Base-by-base conservation (phyloP, 441 rosid species). In the Populus hybrid region DNA sequence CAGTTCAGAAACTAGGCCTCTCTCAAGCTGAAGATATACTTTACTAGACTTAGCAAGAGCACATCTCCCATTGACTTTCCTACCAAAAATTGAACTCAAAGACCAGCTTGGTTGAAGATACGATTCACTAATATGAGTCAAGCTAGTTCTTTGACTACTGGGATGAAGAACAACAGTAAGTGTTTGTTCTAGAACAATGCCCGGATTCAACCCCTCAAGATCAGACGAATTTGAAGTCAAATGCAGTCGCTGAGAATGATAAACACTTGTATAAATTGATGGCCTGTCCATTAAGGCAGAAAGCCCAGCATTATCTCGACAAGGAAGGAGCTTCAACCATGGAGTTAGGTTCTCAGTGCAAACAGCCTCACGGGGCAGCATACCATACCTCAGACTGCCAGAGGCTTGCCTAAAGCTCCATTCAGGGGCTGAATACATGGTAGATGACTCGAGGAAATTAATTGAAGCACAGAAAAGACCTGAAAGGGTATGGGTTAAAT, bases 261-360 rank as follows among this genome's bases (percentile, higher is more conserved):
- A 96, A 89, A 89, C 93, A 3, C 98, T 91, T 79, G 85, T 88
- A 75, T 94, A 94, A 77, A 96, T 87, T 76, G 96, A 93, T 63
- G 99, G 97, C 76, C 98, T 88, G 83, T 96, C 92, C 93, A 93
- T 83, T 75, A 94, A 88, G 9, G 85, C 76, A 76, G 99, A 82
- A 74, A 96, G 83, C 56, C 98, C 98, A 65, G 92, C 91, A 87
- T 92, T 96, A 83, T 94, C 99, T 83, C 98, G 93, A 85, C 98
- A 96, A 53, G 98, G 98, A 76, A 94, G 98, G 65, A 96, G 87
- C 90, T 94, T 96, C 79, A 96, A 84, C 99, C 99, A 96, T 11
- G 99, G 98, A 76, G 98, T 96, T 79, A 94, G 86, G 78, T 96
- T 96, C 90, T 96, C 99, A 2, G 99, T 96, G 85, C 98, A 96